These are phyloP conservation scores for Pseudozyma sp. DNA, from an alignment of 1,284 basidiomycete genomes.

Conservation along the genomic window DNA sequence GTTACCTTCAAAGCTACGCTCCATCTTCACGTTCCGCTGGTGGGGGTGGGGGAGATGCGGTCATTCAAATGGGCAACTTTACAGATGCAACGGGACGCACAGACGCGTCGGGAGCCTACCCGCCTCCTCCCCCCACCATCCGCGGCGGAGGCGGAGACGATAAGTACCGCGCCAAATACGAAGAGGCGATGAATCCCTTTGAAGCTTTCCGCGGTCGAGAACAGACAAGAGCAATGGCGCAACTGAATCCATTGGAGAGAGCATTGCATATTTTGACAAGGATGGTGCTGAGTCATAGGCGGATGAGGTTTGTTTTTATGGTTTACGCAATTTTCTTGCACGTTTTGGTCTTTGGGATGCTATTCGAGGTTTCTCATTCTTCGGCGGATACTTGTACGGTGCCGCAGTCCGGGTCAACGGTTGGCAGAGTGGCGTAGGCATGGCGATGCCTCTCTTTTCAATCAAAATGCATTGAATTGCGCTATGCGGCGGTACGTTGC, in stretches of 20 bases:
- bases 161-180: slow-evolving; percentile 86
- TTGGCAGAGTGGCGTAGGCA: too few relatives aligned
- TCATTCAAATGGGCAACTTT: slow-evolving; percentile 23
- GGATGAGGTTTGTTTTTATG: slow-evolving; percentile 78
- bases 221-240: slow-evolving; percentile 88
- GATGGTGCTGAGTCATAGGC: slow-evolving; percentile 84
- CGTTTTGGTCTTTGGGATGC: slow-evolving; percentile 80
- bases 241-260: slow-evolving; percentile 90
- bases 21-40: slow-evolving; percentile 47
- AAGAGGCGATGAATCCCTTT: slow-evolving; percentile 96
- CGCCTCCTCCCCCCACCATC: slow-evolving; percentile 4
- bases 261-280: slow-evolving; percentile 86
- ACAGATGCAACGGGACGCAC: slow-evolving; percentile 10
- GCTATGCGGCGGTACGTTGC: background rate
- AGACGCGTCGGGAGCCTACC: slow-evolving; percentile 34
- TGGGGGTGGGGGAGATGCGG: slow-evolving; percentile 15
- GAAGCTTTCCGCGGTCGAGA: slow-evolving; percentile 95
- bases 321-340: slow-evolving; percentile 83
- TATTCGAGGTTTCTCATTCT: slow-evolving; percentile 53
- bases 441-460: too few relatives aligned
- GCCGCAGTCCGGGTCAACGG: slow-evolving; percentile 3
- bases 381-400: slow-evolving; percentile 31
- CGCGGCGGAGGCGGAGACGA: slow-evolving; percentile 74
- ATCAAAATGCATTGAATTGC: background rate
- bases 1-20: slow-evolving; percentile 60